Base-by-base conservation (phyloP, 2,329 filamentous ascomycete species). In the Apiospora malaysiana region DNA sequence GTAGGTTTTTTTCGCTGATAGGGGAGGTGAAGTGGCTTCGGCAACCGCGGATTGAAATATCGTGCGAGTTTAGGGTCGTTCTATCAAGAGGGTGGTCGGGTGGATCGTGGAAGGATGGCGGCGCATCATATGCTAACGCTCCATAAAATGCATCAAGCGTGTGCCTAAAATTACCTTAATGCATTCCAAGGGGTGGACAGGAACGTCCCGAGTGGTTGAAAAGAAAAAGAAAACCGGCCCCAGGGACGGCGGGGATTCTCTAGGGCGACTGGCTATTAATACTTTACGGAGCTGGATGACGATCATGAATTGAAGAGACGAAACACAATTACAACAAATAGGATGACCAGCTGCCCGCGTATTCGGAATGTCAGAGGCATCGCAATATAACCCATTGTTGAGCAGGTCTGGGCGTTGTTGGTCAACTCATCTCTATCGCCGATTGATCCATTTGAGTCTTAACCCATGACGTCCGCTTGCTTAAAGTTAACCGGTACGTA, bases 21-120 rank as follows among this genome's bases (percentile, higher is more conserved):
- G 12, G 27, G 8, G 18, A 32, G 16, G 16, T 14, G 49, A 16
- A 40, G 56, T 63, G 56, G 32, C 56, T 9, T 63, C 56, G 56
- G 56, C 56, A 63, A 63, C 56, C 27, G 56, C 56, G 56, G 56
- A 63, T 40, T 40, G 32, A 32, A 23, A 63, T 63, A 63, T 63
- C 56, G 56, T 63, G 18, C 32, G 32, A 63, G 32, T 32, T 32
- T 56, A 56, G 14, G 25, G 49, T 56, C 49, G 49, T 32, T 32
- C 49, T 32, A 56, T 56, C 25, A 12, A 12, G 51, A 21, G 51
- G 51, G 27, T 37, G 51, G 51, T 59, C n/a, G 32, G 56, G 56
- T 63, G 56, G 56, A 63, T 63, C 56, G 21, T n/a, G 21, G 56
- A 23, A 63, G 32, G 27, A 63, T 63, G 27, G 56, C 56, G 27